phyloP scores from a whole-genome alignment of 495 filamentous ascomycete genomes.

The Hypoxylon fragiforme region DNA sequence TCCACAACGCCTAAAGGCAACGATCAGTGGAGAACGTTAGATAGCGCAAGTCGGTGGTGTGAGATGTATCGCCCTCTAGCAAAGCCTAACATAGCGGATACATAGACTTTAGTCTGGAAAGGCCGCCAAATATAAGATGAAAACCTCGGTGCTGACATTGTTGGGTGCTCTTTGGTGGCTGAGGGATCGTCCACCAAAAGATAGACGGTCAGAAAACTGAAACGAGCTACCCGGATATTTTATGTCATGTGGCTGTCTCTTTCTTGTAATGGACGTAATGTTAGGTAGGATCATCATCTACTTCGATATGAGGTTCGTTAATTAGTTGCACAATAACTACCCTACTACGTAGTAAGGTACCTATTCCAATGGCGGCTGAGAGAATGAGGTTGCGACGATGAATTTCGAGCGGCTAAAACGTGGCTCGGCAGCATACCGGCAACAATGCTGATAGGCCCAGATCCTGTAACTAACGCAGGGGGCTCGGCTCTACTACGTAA shows the following conservation, averaged over 20 bases:
- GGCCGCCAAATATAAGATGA: slow-evolving; percentile 3
- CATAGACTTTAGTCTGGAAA: slow-evolving; percentile 5
- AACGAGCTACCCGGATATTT: slow-evolving; percentile 13
- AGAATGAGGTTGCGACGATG: slow-evolving; percentile 3
- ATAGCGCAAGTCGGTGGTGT: slow-evolving; percentile 36
- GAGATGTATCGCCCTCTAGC: slow-evolving; percentile 18
- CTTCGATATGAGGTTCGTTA: slow-evolving; percentile 29
- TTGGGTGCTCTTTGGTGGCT: background rate
- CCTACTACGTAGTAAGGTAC: too few species aligned
- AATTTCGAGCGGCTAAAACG: slow-evolving; percentile 16
- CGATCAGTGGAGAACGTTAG: slow-evolving; percentile 24
- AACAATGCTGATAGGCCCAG: slow-evolving; percentile 25
- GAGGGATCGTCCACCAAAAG: slow-evolving; percentile 9
- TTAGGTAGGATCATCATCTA: slow-evolving; percentile 13
- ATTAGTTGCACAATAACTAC: too few species aligned
- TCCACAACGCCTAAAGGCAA: slow-evolving; percentile 13
- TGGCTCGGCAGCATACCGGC: slow-evolving; percentile 17
- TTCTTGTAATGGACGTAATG: slow-evolving; percentile 17
- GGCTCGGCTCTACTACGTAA: slow-evolving; percentile 20
- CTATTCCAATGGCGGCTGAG: slow-evolving; percentile 15
- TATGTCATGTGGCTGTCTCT: slow-evolving; percentile 13
- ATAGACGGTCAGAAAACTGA: slow-evolving; percentile 24
- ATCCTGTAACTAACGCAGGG: slow-evolving; percentile 24
- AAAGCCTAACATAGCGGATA: slow-evolving; percentile 5
- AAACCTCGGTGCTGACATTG: slow-evolving; percentile 5